These are phyloP conservation scores for Chaetomidium leptoderma DNA, from an alignment of 495 filamentous ascomycete species.

Conservation along the genomic window DNA sequence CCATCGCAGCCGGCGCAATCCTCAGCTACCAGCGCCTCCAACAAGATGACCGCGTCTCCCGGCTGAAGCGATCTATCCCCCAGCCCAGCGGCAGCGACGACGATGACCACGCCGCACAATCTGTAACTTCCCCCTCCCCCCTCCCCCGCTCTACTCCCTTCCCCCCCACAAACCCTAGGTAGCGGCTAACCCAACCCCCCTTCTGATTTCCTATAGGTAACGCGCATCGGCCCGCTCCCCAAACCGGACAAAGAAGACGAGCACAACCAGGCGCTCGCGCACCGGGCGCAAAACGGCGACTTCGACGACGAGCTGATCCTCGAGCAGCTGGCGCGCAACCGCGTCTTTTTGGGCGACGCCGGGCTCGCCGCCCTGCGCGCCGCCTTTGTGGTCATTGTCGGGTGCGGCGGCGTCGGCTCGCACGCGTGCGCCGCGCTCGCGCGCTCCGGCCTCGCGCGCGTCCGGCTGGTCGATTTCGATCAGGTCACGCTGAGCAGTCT, in stretches of 20 bases:
- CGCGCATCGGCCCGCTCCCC: slow-evolving; percentile 60
- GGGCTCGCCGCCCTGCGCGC: slow-evolving; percentile 74
- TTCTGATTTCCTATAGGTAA: slow-evolving; percentile 61
- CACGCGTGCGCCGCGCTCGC: slow-evolving; percentile 83
- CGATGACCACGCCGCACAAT: slow-evolving; percentile 29
- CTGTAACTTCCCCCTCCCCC: slow-evolving; percentile 19
- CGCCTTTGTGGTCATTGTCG: slow-evolving; percentile 83
- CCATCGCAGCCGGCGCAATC: slow-evolving; percentile 66
- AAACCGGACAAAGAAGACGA: slow-evolving; percentile 67
- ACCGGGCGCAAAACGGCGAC: slow-evolving; percentile 77
- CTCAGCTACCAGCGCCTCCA: slow-evolving; percentile 65
- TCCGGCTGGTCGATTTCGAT: slow-evolving; percentile 95
- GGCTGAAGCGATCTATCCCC: slow-evolving; percentile 72
- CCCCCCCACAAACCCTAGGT: background rate
- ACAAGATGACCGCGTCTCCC: slow-evolving; percentile 56
- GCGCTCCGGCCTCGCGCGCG: slow-evolving; percentile 77
- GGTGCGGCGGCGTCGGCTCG: slow-evolving; percentile 91
- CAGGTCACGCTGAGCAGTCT: slow-evolving; percentile 91
- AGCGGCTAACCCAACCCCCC: background rate
- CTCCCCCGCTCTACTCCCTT: background rate
- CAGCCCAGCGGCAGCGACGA: slow-evolving; percentile 33
- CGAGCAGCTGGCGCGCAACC: slow-evolving; percentile 92
- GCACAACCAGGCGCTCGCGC: slow-evolving; percentile 68
- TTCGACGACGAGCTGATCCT: slow-evolving; percentile 93
- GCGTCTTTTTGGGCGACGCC: slow-evolving; percentile 79